Conservation (phyloP, 2,329 filamentous ascomycete species). For the Parasarocladium wereldwijsianum region DNA sequence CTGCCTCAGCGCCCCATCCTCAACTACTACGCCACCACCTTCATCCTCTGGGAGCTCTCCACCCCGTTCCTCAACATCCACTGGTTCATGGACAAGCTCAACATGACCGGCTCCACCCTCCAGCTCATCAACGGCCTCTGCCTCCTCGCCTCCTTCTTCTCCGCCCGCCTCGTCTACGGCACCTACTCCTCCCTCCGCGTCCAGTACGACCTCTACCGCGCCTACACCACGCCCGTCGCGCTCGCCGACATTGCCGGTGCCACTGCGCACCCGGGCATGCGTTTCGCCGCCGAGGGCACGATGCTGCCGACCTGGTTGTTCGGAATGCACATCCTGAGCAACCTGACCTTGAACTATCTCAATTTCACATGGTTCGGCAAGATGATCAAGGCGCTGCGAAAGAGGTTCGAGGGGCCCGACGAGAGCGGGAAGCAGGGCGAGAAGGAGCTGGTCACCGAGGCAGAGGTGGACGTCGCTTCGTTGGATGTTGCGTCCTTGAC, state of each 20-base stretch:
- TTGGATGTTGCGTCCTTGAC: slow-evolving; percentile 12
- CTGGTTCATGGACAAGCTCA: slow-evolving; percentile 83
- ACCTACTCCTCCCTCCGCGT: slow-evolving; percentile 56
- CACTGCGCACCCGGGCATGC: slow-evolving; percentile 11
- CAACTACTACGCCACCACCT: slow-evolving; percentile 67
- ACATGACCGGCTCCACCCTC: slow-evolving; percentile 57
- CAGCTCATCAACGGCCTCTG: slow-evolving; percentile 68
- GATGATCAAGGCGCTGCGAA: slow-evolving; percentile 69
- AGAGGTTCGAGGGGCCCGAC: slow-evolving; percentile 48
- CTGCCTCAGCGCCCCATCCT: slow-evolving; percentile 57
- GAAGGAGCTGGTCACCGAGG: slow-evolving; percentile 13
- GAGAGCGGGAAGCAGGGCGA: slow-evolving; percentile 13
- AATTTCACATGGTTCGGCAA: slow-evolving; percentile 81
- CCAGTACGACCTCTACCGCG: slow-evolving; percentile 54
- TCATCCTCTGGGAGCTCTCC: slow-evolving; percentile 79
- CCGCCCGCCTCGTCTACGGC: slow-evolving; percentile 63
- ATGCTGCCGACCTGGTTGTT: slow-evolving; percentile 57
- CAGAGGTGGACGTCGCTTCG: slow-evolving; percentile 11
- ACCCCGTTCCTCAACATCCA: slow-evolving; percentile 78
- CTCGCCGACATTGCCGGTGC: slow-evolving; percentile 8
- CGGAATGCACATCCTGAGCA: slow-evolving; percentile 51
- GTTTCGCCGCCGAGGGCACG: slow-evolving; percentile 31
- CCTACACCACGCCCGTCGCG: slow-evolving; percentile 24
- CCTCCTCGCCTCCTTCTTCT: slow-evolving; percentile 62
- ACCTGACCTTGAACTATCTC: slow-evolving; percentile 56